Evolutionary conservation across 805 yeast species (phyloP), one percentile per base, ranked within the genome.

Genomic region (Ogataea zsoltii): DNA sequence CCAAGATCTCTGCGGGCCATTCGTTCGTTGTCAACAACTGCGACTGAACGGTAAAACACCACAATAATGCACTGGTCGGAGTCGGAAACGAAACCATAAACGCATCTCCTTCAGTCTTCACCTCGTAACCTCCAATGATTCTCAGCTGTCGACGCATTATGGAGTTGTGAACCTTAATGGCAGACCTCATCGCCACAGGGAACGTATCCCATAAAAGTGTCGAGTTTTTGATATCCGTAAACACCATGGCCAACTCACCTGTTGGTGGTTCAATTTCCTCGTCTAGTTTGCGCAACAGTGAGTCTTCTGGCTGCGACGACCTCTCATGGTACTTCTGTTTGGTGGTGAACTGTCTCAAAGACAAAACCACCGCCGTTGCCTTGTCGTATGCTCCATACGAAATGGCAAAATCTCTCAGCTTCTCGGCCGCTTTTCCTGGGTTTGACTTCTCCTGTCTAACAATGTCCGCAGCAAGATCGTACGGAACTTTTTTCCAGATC

Each of bases 21-120:
- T 90, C 96, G 6, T 90, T 95, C 2, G 74, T 67, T 10, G 80
- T 75, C 39, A 94, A 70, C 12, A 87, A 61, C 62, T 88, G 95
- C 45, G 84, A 77, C 64, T 94, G 99, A 5, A 92, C 96, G 38
- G 87, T 84, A 63, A 91, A 83, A 71, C 97, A 89, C 98, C 99
- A 94, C 30, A 89, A 73, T 50, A 94, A 71, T 0, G 98, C 98
- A 15, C 92, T 76, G 0, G 92, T 80, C 0, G 96, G 92, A 0
- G 96, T 84, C 0, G 97, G 96, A 65, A 94, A 94, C 11, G 97
- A 88, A 12, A 94, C 97, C 88, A 94, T 91, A 57, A 94, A 94
- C 0, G 99, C 96, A 74, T 94, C 99, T 61, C 99, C 99, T 80
- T 94, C 99, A 2, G 97, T 94, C 64, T 94, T 94, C 21, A 94